Percentiles rank a stretch among this genome's conserved stretches.
These are phyloP conservation scores for Ogataea thermomethanolica DNA, from an alignment of 805 yeast genomes.

Conservation along the genomic window DNA sequence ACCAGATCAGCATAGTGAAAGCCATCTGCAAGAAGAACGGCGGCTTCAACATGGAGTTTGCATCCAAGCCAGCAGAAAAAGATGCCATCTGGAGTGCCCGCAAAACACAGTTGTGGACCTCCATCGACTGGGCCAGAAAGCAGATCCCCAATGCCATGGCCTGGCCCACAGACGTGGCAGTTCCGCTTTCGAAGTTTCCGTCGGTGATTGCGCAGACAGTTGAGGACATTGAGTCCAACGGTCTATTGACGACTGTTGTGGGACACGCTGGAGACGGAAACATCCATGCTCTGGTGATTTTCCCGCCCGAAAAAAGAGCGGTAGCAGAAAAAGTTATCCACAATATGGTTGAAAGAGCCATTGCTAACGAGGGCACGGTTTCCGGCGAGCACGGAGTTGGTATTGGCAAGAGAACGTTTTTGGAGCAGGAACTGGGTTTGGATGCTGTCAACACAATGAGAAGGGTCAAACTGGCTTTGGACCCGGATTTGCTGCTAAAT, in stretches of 20 bases:
- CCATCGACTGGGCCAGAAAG: constrained; percentile 59
- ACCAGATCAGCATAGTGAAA: constrained; percentile 44
- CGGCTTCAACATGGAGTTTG: constrained; percentile 55
- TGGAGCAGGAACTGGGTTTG: constrained; percentile 60
- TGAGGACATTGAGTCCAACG: constrained; percentile 51
- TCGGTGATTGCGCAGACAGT: constrained; percentile 60
- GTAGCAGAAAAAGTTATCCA: constrained; percentile 50
- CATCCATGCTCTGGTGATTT: constrained; percentile 64
- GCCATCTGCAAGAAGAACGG: constrained; percentile 50
- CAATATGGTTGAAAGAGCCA: constrained; percentile 60
- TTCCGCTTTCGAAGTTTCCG: constrained; percentile 68
- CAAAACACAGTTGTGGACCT: constrained; percentile 64
- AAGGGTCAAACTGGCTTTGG: constrained; percentile 62
- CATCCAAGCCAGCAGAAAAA: constrained; percentile 55
- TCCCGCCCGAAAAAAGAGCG: constrained; percentile 46
- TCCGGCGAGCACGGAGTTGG: constrained; percentile 88
- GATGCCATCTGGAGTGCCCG: constrained; percentile 71
- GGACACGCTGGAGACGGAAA: constrained; percentile 86
- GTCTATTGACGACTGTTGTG: constrained; percentile 52
- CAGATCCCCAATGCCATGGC: constrained; percentile 41
- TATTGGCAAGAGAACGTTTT: constrained; percentile 64
- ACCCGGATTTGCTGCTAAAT: constrained; percentile 67
- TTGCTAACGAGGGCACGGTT: constrained; percentile 72
- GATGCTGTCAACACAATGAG: constrained; percentile 70
- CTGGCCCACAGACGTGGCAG: constrained; percentile 81